These are phyloP conservation scores for Carex kokanica DNA, from an alignment of 176 grass and related monocot genomes.

Conservation along the genomic window DNA sequence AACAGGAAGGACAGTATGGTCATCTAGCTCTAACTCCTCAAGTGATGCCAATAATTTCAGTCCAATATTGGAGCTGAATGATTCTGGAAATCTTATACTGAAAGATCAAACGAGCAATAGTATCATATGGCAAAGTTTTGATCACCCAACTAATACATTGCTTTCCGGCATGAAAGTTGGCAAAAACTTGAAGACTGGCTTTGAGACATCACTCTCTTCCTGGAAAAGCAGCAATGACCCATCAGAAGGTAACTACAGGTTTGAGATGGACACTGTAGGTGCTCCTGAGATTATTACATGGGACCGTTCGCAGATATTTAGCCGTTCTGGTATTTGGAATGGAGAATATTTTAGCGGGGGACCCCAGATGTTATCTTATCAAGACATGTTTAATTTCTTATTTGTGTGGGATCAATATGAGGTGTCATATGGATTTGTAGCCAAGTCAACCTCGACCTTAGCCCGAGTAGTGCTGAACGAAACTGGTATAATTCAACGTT, in stretches of 20 bases:
- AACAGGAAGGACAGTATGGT: slow-evolving; percentile 8
- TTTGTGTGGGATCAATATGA: slow-evolving; percentile 27
- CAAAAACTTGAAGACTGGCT: slow-evolving; percentile 2
- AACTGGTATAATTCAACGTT: slow-evolving; percentile 37
- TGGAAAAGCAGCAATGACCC: slow-evolving; percentile 27
- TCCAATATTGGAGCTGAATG: slow-evolving; percentile 19
- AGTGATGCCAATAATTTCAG: background rate
- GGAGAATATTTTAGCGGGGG: slow-evolving; percentile 2
- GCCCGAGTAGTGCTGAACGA: slow-evolving; percentile 39
- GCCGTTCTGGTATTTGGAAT: slow-evolving; percentile 40
- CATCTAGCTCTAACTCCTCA: slow-evolving; percentile 1
- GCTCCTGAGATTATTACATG: slow-evolving; percentile 33
- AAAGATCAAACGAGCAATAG: background rate
- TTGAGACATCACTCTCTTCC: slow-evolving; percentile 2
- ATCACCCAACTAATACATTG: slow-evolving; percentile 53
- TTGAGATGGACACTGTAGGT: slow-evolving; percentile 19
- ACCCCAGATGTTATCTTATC: background rate
- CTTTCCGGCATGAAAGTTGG: slow-evolving; percentile 33
- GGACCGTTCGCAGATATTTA: background rate
- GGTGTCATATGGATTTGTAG: slow-evolving; percentile 37
- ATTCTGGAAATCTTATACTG: slow-evolving; percentile 55
- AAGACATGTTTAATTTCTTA: background rate
- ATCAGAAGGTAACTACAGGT: slow-evolving; percentile 9
- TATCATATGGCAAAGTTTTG: slow-evolving; percentile 52
- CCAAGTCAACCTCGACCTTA: slow-evolving; percentile 8